Conservation (phyloP, 129 eudicot genomes). For the Flaveria robusta region DNA sequence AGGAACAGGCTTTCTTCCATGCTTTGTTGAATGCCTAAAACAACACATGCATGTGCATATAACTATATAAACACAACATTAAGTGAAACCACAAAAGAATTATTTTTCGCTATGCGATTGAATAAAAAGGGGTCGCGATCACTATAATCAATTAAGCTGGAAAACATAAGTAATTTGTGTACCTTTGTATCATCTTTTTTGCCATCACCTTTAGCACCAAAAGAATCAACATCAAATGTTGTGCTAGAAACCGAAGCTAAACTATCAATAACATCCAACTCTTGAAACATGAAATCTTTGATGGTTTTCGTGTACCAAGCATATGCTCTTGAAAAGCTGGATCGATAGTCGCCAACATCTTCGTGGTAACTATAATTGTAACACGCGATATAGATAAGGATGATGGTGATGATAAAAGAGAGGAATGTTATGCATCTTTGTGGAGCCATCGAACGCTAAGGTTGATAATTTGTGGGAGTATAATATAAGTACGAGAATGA, state of each 20-base stretch:
- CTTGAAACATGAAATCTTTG: conserved; percentile 21
- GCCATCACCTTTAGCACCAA: conserved; percentile 86
- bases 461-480: not conserved
- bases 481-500: conserved; percentile 24
- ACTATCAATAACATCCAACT: not conserved
- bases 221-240: conserved; percentile 45
- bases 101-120: not conserved
- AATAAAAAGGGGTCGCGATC: no score
- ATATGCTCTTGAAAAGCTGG: not conserved
- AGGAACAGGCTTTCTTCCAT: conserved; percentile 68
- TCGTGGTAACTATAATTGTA: conserved; percentile 15
- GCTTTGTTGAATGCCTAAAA: conserved; percentile 66
- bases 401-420: not conserved
- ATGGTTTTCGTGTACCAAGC: conserved; percentile 10
- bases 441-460: conserved; percentile 24
- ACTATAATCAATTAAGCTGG: no score
- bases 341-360: conserved; percentile 17
- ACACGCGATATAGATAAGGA: conserved; percentile 30
- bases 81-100: no score
- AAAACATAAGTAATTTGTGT: not conserved
- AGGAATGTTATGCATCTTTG: conserved; percentile 4
- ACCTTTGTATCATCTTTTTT: conserved; percentile 64
- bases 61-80: not conserved
- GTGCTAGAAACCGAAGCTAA: conserved; percentile 14
- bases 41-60: not conserved